Conservation (phyloP, 768 basidiomycete genomes). For the Strobilomyces dryophilus region DNA sequence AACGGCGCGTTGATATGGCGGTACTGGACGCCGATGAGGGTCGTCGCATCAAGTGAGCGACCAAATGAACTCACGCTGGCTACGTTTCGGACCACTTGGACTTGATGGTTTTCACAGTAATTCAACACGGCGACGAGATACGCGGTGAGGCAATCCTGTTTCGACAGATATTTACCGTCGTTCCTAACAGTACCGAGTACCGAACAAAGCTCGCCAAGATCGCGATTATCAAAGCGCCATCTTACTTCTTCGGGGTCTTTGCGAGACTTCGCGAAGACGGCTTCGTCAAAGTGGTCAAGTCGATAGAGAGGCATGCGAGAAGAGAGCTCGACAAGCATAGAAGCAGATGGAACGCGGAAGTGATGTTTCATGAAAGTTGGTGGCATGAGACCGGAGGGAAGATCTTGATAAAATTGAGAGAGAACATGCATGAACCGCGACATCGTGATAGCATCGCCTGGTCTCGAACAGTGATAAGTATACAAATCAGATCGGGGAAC, state of each 20-base stretch:
- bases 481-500: not conserved
- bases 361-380: conserved; percentile 26
- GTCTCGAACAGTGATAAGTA: not conserved
- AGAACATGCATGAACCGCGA: conserved; percentile 28
- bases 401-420: conserved; percentile 28
- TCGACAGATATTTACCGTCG: conserved; percentile 3
- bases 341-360: conserved; percentile 14
- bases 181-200: not conserved
- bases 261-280: not conserved
- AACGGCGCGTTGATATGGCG: no score
- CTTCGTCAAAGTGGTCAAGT: conserved; percentile 13
- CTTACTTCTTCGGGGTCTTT: conserved; percentile 11
- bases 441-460: conserved; percentile 29
- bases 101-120: not conserved
- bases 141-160: conserved; percentile 29
- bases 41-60: no score
- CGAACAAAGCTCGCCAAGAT: conserved; percentile 14
- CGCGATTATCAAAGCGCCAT: conserved; percentile 11
- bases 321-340: conserved; percentile 10
- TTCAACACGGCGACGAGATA: conserved; percentile 24
- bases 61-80: conserved; percentile 16
- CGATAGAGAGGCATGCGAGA: conserved; percentile 7
- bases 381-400: not conserved
- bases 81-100: conserved; percentile 20
- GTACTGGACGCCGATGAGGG: no score